Evolutionary conservation across 2,329 filamentous ascomycete species (phyloP).

Genomic region (Lachnellula arida): DNA sequence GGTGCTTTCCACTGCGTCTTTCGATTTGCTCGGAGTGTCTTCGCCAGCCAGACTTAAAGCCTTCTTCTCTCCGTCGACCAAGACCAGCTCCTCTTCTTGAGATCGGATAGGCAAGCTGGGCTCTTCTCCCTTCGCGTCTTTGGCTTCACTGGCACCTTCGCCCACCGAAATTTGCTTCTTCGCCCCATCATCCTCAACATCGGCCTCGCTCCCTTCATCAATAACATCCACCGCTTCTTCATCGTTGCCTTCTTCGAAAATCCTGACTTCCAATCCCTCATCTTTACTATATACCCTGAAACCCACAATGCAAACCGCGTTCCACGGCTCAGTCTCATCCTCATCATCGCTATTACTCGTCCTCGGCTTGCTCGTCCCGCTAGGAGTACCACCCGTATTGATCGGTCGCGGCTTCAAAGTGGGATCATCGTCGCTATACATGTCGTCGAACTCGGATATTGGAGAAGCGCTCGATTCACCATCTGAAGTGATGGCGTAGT

Average conservation of each 20-base stretch:
- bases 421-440: conserved; percentile 56
- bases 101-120: conserved; percentile 1
- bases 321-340: conserved; percentile 38
- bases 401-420: conserved; percentile 43
- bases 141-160: neutral
- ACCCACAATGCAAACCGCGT: conserved; percentile 39
- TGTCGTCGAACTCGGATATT: conserved; percentile 53
- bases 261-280: conserved; percentile 31
- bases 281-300: conserved; percentile 42
- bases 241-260: conserved; percentile 20
- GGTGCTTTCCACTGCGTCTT: neutral
- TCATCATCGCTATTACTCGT: conserved; percentile 27
- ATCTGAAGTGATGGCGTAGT: conserved; percentile 34
- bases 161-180: neutral
- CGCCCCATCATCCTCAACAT: conserved; percentile 18
- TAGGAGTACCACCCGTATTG: conserved; percentile 21
- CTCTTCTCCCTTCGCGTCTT: neutral
- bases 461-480: conserved; percentile 57
- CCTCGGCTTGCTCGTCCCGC: conserved; percentile 19
- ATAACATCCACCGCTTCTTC: conserved; percentile 1
- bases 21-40: neutral
- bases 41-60: conserved; percentile 1
- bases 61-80: conserved; percentile 12
- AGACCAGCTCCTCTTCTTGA: conserved; percentile 6
- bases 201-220: conserved; percentile 17